phyloP scores from a whole-genome alignment of 192 early-diverging fungal species.

The Backusella sp. region DNA sequence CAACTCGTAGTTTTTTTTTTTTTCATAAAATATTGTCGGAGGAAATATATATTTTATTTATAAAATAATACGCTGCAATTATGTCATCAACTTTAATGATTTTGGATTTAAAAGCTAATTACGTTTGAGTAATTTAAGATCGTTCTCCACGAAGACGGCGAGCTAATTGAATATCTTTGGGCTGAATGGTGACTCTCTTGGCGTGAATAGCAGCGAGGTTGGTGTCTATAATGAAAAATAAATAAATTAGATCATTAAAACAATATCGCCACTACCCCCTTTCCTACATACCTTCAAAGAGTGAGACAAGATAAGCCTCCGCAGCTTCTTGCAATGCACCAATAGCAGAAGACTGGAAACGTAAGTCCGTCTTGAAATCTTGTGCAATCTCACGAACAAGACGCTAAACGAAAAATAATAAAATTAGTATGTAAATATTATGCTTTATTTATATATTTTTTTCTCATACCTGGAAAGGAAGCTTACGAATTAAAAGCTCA shows the following conservation, averaged over 20 bases:
- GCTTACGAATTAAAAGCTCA: constrained; percentile 90
- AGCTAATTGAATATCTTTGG: constrained; percentile 99
- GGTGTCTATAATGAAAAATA: constrained; percentile 80
- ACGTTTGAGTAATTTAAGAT: constrained; percentile 53
- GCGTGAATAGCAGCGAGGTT: constrained; percentile 97
- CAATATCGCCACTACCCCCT: not conserved
- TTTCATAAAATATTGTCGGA: not conserved
- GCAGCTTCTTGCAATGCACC: constrained; percentile 98
- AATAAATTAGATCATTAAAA: not conserved
- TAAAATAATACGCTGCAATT: not conserved
- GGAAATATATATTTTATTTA: constrained; percentile 6
- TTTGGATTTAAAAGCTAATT: not conserved
- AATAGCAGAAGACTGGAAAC: constrained; percentile 99
- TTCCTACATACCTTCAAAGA: constrained; percentile 39
- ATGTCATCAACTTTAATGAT: not conserved
- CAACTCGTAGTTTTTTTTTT: not conserved
- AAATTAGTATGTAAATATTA: constrained; percentile 1
- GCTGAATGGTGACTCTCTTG: constrained; percentile 99
- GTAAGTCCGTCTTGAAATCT: constrained; percentile 99
- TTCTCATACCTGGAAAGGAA: constrained; percentile 74
- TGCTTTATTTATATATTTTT: constrained; percentile 4
- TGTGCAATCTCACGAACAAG: constrained; percentile 99
- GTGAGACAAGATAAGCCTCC: constrained; percentile 90
- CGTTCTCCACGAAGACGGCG: constrained; percentile 93
- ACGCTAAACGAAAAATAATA: constrained; percentile 40